Base-by-base conservation (phyloP, 2,329 filamentous ascomycete genomes). In the Talaromyces sp. region DNA sequence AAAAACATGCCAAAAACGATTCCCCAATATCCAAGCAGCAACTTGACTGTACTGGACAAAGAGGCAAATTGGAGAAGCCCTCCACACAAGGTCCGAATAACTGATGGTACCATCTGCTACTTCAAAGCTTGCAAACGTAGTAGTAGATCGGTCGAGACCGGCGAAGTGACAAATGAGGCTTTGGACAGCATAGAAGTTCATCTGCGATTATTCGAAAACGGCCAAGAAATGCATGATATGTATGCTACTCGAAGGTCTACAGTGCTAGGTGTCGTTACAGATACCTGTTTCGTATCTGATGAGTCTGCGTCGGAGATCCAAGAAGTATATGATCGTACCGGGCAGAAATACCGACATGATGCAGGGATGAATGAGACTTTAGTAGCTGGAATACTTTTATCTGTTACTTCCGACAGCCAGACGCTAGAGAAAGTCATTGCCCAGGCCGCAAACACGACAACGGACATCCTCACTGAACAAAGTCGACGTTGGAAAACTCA, bases 141-240 rank as follows among this genome's bases (percentile, higher is more conserved):
- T 15, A 21, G 22, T 9, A 57, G 3, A 15, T 13, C 10, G 4
- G 17, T 22, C 13, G 22, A 40, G 36, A 57, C 43, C 35, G 54
- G 54, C 1, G 25, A 57, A 43, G 35, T 43, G 22, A 35, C 3
- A 13, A 57, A 57, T 8, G 6, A 2, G n/a, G 11, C 43, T 21
- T 22, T 57, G 45, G 22, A 57, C 22, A 57, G 36, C 37, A 57
- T 57, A 40, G 54, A 57, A 41, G 36, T 36, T 22, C 43, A 51
- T 28, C 36, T 57, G 35, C 22, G 36, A 6, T 40, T 57, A 2
- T 35, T 35, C 22, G 41, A 51, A n/a, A 35, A 41, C 36, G 21
- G 31, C 22, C 54, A 50, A 41, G 35, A 35, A 33, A 33, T 13
- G 5, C 3, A 15, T 46, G 43, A 31, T 35, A 17, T 22, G 35